Percentiles rank a stretch among this genome's conserved stretches.
These are phyloP conservation scores for Cucurbita ficifolia DNA, from an alignment of 306 rosid genomes.

Conservation along the genomic window DNA sequence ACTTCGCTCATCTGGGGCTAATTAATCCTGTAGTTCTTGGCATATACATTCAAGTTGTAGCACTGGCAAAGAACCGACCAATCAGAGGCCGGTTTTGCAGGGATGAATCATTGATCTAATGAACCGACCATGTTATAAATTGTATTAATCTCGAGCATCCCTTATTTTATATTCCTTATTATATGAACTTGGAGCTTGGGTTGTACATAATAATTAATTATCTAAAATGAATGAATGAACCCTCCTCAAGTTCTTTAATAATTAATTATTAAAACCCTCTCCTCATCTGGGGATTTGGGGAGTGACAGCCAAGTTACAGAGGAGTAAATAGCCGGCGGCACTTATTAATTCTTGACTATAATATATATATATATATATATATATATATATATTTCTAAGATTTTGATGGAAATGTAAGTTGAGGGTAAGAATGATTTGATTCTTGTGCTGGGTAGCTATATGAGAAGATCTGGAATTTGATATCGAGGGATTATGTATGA, in stretches of 20 bases:
- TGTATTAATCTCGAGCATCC: conserved; percentile 30
- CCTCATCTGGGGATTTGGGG: conserved; percentile 30
- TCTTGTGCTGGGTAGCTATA: no score
- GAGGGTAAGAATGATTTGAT: no score
- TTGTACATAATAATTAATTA: neutral
- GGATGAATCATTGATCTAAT: conserved; percentile 13
- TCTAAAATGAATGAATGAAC: neutral
- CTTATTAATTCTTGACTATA: neutral
- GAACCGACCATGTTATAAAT: conserved; percentile 27
- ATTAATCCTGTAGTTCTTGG: neutral
- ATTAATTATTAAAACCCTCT: neutral
- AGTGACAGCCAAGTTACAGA: conserved; percentile 55
- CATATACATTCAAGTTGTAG: neutral
- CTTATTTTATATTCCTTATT: neutral
- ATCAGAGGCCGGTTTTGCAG: conserved; percentile 28
- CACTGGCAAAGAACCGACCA: conserved; percentile 33
- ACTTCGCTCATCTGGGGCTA: neutral
- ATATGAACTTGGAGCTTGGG: neutral
- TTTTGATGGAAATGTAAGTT: neutral
- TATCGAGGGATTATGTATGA: neutral
- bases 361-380: no score
- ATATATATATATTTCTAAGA: neutral
- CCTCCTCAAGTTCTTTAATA: neutral
- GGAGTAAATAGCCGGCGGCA: conserved; percentile 46
- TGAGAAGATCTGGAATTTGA: neutral